These are phyloP conservation scores for Debaryomyces maramus DNA, from an alignment of 805 yeast species.

Conservation along the genomic window DNA sequence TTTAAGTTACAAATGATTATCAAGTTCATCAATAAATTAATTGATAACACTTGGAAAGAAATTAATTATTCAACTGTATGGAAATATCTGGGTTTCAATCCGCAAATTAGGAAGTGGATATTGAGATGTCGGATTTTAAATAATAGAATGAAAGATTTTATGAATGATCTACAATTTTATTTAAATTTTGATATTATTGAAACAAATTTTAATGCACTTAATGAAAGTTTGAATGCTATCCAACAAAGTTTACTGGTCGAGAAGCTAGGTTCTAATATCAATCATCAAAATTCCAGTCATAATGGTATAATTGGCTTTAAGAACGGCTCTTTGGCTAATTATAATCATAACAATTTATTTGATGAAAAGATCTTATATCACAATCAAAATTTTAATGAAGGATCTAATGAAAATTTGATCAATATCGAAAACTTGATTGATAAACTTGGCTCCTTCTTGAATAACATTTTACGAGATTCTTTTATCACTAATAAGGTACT, in stretches of 20 bases:
- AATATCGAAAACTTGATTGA: conserved; percentile 18
- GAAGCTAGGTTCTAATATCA: conserved; percentile 10
- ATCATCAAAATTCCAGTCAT: background rate
- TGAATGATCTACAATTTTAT: conserved; percentile 55
- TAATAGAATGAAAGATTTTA: conserved; percentile 54
- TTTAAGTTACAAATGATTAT: conserved; percentile 69
- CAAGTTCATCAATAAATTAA: conserved; percentile 58
- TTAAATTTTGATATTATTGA: conserved; percentile 61
- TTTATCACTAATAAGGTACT: conserved; percentile 61
- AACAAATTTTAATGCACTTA: conserved; percentile 48
- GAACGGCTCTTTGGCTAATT: conserved; percentile 8
- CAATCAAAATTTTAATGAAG: background rate
- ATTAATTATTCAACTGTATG: conserved; percentile 65
- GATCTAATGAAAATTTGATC: conserved; percentile 1
- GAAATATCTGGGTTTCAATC: conserved; percentile 50
- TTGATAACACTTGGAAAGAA: conserved; percentile 72
- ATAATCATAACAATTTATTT: conserved; percentile 20
- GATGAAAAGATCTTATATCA: conserved; percentile 14
- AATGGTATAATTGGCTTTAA: background rate
- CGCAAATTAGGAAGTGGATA: conserved; percentile 52
- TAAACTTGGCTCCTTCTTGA: conserved; percentile 54
- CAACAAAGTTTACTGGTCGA: conserved; percentile 16
- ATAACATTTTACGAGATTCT: conserved; percentile 63
- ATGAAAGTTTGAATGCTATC: conserved; percentile 43
- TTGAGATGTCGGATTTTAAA: conserved; percentile 56